A percentile compares a stretch with the other conserved stretches of the same genome.
Evolutionary conservation across 2,329 filamentous ascomycete species (phyloP).

Genomic region (Phoma sp.): DNA sequence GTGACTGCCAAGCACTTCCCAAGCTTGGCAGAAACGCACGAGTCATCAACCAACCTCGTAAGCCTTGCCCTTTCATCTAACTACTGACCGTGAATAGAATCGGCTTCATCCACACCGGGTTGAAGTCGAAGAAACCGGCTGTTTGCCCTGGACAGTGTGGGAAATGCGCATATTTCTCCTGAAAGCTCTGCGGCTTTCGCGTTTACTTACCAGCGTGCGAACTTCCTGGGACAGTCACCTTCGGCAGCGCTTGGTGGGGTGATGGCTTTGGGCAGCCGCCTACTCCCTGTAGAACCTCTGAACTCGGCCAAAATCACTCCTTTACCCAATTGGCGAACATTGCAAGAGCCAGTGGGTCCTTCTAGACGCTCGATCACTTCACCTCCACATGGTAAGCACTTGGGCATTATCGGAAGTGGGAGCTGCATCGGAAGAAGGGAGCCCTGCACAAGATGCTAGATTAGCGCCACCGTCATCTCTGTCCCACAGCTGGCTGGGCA

Average conservation of each 20-base stretch:
- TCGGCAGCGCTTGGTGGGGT: too few species aligned
- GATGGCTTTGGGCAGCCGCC: too few species aligned
- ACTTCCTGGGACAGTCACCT: too few species aligned
- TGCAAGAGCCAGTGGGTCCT: neutral
- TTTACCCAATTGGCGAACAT: neutral
- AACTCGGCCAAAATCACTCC: neutral
- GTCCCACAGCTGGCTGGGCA: neutral
- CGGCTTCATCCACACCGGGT: neutral
- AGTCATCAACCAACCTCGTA: slow-evolving; percentile 8
- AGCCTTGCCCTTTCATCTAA: slow-evolving; percentile 10
- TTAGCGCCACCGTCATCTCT: neutral
- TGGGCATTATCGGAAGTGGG: too few species aligned
- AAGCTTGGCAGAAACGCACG: slow-evolving; percentile 4
- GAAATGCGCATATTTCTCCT: neutral
- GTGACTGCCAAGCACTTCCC: neutral
- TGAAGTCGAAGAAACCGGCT: neutral
- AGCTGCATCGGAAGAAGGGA: neutral
- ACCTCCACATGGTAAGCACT: neutral
- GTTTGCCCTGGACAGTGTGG: neutral
- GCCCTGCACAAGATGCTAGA: neutral
- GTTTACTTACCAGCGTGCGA: neutral
- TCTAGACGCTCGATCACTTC: neutral
- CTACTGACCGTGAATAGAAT: neutral
- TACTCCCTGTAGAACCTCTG: neutral
- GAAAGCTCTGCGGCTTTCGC: neutral